Evolutionary conservation across 116 monocot genomes (phyloP), one percentile per base, ranked within the genome.

Genomic region (Papilionanthe hybrid): DNA sequence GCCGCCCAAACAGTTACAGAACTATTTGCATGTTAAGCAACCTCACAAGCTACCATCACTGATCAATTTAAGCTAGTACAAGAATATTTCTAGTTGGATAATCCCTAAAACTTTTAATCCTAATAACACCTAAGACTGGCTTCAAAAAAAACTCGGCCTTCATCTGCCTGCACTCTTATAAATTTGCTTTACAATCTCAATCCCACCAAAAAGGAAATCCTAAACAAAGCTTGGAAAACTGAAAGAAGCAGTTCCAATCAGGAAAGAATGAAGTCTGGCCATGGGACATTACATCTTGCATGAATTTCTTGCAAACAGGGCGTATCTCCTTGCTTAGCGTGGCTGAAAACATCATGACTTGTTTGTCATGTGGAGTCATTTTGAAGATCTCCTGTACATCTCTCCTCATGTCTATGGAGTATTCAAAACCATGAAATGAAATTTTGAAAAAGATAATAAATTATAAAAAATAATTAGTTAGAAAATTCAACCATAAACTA

Each of bases 281-380:
- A 32, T 82, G 80, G 55, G 82, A 82, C 25, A 88, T 95, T 95
- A 99, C 99, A 93, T 99, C 99, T 99, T 99, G 99, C 99, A 99
- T 99, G 68, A 99, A 99, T 79, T 82, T 89, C 89, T 99, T 99
- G 89, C 99, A 99, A 82, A 99, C 93, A 30, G 99, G 99, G 0
- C 99, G 95, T 28, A 99, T 99, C 82, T 99, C 99, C 88, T 99
- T 99, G 90, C 99, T 93, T 44, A 99, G 92, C 20, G 99, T 99
- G 12, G 99, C 99, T 75, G 99, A 99, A 83, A 99, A 99, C 99
- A 99, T 99, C 99, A 99, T 99, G 30, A 99, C 99, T 81, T 99
- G 99, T 78, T 99, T 99, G 55, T 99, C 99, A 88, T 99, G 99
- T 58, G 99, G 99, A 81, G 99, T 99, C 95, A 95, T 99, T 89